A percentile compares a stretch with the other conserved stretches of the same genome.
Conservation (phyloP, 306 rosid genomes). For the Bauhinia variegata region DNA sequence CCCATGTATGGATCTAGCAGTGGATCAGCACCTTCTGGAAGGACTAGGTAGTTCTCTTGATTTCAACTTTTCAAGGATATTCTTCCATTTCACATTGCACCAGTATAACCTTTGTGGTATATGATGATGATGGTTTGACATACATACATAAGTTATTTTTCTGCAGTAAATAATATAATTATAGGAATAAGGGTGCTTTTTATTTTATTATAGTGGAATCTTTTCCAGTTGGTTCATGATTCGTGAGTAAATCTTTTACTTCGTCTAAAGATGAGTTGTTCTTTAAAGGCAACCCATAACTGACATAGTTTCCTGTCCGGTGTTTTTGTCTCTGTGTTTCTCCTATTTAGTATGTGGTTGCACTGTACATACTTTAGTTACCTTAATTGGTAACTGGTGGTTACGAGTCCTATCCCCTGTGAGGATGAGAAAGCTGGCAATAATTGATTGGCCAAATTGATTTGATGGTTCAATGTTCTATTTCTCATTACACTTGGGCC, state of each 20-base stretch:
- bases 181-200: background rate
- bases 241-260: too few relatives aligned
- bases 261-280: background rate
- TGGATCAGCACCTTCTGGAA: constrained; percentile 50
- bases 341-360: background rate
- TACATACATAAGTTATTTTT: background rate
- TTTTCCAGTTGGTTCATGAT: background rate
- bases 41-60: constrained; percentile 23
- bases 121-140: too few relatives aligned
- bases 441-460: too few relatives aligned
- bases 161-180: background rate
- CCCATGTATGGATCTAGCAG: constrained; percentile 61
- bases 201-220: background rate
- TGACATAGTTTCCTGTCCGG: background rate
- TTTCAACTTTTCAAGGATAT: background rate
- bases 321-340: constrained; percentile 2
- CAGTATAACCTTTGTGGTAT: too few relatives aligned
- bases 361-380: too few relatives aligned
- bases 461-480: too few relatives aligned
- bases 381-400: too few relatives aligned
- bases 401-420: too few relatives aligned
- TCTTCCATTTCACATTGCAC: constrained; percentile 8
- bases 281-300: background rate
- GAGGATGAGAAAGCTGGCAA: too few relatives aligned
- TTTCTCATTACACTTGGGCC: background rate